phyloP scores from a whole-genome alignment of 1,284 basidiomycete species.

The Leccinum brunneo-olivaceum region DNA sequence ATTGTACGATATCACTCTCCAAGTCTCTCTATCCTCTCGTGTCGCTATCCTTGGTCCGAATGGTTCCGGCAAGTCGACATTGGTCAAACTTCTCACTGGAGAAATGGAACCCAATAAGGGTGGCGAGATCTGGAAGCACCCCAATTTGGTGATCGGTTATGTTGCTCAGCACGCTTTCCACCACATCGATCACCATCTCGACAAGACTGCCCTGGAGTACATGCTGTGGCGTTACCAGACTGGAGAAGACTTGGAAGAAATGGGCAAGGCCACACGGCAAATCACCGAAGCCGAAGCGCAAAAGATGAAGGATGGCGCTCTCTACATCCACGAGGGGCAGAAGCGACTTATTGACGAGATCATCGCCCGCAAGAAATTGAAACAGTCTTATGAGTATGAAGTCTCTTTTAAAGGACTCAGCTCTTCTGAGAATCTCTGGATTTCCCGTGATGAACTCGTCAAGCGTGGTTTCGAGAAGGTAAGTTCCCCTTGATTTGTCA shows the following conservation, averaged over 20 bases:
- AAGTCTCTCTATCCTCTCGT: slow-evolving; percentile 95
- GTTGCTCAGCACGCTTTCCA: slow-evolving; percentile 99
- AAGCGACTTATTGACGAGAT: slow-evolving; percentile 96
- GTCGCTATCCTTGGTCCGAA: slow-evolving; percentile 96
- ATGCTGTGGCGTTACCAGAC: slow-evolving; percentile 99
- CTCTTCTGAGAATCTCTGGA: slow-evolving; percentile 95
- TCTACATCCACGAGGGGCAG: slow-evolving; percentile 85
- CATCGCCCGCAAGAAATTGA: slow-evolving; percentile 89
- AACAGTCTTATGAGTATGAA: slow-evolving; percentile 98
- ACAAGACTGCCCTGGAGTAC: slow-evolving; percentile 98
- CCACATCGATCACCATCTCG: slow-evolving; percentile 96
- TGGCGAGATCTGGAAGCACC: slow-evolving; percentile 98
- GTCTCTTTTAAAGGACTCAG: slow-evolving; percentile 88
- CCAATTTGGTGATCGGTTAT: slow-evolving; percentile 98
- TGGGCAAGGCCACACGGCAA: slow-evolving; percentile 84
- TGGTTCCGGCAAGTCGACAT: slow-evolving; percentile 96
- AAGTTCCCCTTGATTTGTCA: slow-evolving; percentile 12
- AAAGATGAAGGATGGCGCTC: slow-evolving; percentile 95
- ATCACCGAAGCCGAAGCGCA: slow-evolving; percentile 83
- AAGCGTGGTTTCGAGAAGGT: slow-evolving; percentile 97
- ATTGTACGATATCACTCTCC: slow-evolving; percentile 90
- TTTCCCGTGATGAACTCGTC: slow-evolving; percentile 93
- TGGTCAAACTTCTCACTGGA: slow-evolving; percentile 97
- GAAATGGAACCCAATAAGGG: slow-evolving; percentile 96
- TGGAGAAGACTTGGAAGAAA: slow-evolving; percentile 95